Evolutionary conservation across 441 rosid genomes (phyloP).

Genomic region (Bocquillonia castaneifolia): DNA sequence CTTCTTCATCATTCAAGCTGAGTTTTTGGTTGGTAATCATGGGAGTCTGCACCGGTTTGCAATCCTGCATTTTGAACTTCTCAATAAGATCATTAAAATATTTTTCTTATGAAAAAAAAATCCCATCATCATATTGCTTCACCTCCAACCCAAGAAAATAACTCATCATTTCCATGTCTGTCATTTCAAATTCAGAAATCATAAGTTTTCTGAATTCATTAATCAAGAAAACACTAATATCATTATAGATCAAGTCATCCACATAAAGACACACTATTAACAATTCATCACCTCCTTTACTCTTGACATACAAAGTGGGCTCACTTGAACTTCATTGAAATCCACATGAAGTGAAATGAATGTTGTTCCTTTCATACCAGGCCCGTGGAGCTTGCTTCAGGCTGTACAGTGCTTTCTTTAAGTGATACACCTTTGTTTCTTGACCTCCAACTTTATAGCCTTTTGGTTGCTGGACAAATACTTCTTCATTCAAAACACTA

Average conservation of each 20-base stretch:
- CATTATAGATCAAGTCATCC: neutral
- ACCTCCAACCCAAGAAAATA: neutral
- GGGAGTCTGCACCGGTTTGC: neutral
- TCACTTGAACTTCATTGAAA: neutral
- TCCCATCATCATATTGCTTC: neutral
- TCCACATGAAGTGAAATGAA: neutral
- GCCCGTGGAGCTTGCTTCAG: neutral
- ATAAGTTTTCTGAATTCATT: too few species aligned
- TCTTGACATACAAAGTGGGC: neutral
- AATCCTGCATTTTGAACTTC: neutral
- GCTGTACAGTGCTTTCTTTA: neutral
- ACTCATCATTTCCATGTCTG: neutral
- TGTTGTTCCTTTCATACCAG: neutral
- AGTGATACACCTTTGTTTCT: neutral
- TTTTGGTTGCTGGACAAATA: neutral
- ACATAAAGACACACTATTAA: neutral
- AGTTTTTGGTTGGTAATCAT: neutral
- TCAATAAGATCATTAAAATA: too few species aligned
- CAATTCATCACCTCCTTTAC: neutral
- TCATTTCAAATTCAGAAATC: neutral
- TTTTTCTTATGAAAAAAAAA: neutral
- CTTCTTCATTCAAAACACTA: neutral
- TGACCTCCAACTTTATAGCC: neutral
- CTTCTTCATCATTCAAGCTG: neutral
- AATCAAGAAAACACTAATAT: too few species aligned